Evolutionary conservation across 2,329 filamentous ascomycete genomes (phyloP).

Genomic region (Endoconidiophora polonica): DNA sequence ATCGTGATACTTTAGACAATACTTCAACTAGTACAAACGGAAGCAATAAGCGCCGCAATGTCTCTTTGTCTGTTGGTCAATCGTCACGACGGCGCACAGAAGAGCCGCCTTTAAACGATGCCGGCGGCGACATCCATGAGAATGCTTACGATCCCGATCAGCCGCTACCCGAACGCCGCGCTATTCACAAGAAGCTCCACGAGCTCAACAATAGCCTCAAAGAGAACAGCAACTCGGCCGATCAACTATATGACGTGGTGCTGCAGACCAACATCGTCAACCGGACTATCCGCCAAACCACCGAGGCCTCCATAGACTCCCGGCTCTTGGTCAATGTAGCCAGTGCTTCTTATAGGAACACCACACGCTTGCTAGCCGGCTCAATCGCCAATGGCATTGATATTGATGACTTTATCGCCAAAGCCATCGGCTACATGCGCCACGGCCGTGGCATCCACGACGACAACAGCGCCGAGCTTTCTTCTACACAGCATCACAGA

Average conservation of each 20-base stretch:
- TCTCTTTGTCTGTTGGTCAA: neutral
- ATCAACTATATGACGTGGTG: constrained; percentile 46
- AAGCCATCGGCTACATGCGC: constrained; percentile 78
- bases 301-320: constrained; percentile 80
- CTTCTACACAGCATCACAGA: constrained; percentile 31
- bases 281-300: constrained; percentile 63
- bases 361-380: constrained; percentile 56
- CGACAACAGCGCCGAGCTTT: constrained; percentile 26
- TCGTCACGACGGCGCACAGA: constrained; percentile 16
- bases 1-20: neutral
- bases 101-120: constrained; percentile 15
- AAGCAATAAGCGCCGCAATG: neutral
- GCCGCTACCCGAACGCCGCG: constrained; percentile 53
- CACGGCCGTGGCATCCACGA: constrained; percentile 39
- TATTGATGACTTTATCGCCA: constrained; percentile 79
- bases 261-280: constrained; percentile 48
- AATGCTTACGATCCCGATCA: constrained; percentile 70
- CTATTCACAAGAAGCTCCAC: constrained; percentile 52
- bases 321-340: constrained; percentile 67
- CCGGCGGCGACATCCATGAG: constrained; percentile 13
- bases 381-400: constrained; percentile 62
- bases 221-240: constrained; percentile 42
- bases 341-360: constrained; percentile 65
- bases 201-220: constrained; percentile 40
- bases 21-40: neutral